Evolutionary conservation across 768 basidiomycete species (phyloP), one percentile per base, ranked within the genome.

Genomic region (Hygrophoropsis aurantiaca): DNA sequence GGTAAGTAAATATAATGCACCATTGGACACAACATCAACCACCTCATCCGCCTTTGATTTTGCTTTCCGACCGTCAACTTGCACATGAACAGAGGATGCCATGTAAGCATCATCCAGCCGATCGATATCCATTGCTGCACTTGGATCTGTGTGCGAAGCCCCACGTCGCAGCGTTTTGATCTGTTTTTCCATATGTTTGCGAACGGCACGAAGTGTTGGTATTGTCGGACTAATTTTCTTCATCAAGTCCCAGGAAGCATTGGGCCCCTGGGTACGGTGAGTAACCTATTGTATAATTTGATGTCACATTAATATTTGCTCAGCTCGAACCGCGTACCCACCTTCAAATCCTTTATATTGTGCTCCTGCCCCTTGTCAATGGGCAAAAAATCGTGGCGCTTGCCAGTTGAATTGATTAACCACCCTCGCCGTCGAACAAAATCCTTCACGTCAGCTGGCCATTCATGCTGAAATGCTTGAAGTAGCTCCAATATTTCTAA

Each of bases 331-430:
- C 23, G 27, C 34, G 25, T 20, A 43, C 51, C n/a, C 2, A 67
- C 66, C 49, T 72, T 72, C 3, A 70, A 61, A 33, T 68, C 68
- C 51, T 59, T 62, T 26, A 74, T 62, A 44, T 70, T 71, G 20
- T 65, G 56, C 39, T 74, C 69, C 43, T 71, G 64, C 1, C 61
- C 58, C 30, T 55, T 51, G 46, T 73, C 68, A 1, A 73, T 45
- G 0, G 66, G 55, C 11, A 56, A 46, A 43, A 59, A 66, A 5
- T n/a, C 20, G 9, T 53, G n/a, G 8, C 40, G 55, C 3, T 51
- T 47, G 1, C 69, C 69, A 2, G 56, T 54, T 5, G 53, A 44
- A 40, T 70, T 71, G 0, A 67, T 40, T 0, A 72, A 42, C 68
- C 69, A 70, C 44, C 64, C 61, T 26, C 66, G 50, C 20, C 58